Base-by-base conservation (phyloP, 1,284 basidiomycete genomes). In the Exobasidium rhododendri region DNA sequence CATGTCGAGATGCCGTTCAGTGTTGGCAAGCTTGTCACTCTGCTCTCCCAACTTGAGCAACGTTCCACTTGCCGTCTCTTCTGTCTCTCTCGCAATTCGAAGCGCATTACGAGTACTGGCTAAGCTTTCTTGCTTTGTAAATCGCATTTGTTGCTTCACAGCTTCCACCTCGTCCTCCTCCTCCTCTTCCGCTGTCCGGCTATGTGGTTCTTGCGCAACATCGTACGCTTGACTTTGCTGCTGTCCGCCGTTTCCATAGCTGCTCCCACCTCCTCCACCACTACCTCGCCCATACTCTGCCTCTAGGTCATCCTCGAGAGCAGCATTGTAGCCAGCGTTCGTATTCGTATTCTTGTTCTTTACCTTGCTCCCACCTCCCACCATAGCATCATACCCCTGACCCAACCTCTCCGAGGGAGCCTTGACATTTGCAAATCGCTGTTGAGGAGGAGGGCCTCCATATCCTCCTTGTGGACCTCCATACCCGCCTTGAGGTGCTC, bases 161-260 rank as follows among this genome's bases (percentile, higher is more conserved):
- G 89, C 92, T 82, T 98, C 94, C 4, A 96, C 85, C 77, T 97
- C 94, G 71, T 97, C 94, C 28, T 97, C 94, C 69, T 90, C 90
- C 80, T 94, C 92, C 30, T 71, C 69, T 5, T 65, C 49, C 1
- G 55, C 52, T 35, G 46, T 51, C n/a, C 28, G 29, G 20, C 58
- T 58, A 14, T 6, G 7, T 4, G 45, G 7, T 13, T 44, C 30
- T 52, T 64, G 63, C 45, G 54, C 26, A 29, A 28, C n/a, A 11
- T 29, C 49, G 59, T 70, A 67, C 77, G 91, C 88, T 65, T 83
- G 49, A 29, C 30, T 65, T 32, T 65, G 65, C 53, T 70, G 68
- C 55, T 74, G 65, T 7, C 62, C 29, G 7, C 69, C 68, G 32
- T 68, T 65, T 44, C 7, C 58, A 53, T 58, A 5, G 40, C 46